Percentiles rank a stretch among this genome's conserved stretches.
These are phyloP conservation scores for Adansonia madagascariensis DNA, from an alignment of 441 rosid genomes.

Conservation along the genomic window DNA sequence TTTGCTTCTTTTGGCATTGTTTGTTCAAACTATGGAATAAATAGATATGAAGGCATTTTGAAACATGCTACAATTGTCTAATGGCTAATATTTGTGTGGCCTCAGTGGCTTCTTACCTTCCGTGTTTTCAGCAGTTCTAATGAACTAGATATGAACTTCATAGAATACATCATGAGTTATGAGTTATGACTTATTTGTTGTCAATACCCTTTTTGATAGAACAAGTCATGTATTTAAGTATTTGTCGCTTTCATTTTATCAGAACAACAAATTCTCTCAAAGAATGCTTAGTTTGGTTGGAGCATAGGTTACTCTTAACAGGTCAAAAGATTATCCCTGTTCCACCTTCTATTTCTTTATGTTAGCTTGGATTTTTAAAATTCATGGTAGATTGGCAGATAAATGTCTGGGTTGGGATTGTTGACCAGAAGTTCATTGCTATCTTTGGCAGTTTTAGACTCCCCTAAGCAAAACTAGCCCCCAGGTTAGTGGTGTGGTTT, in stretches of 20 bases:
- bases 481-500: neutral
- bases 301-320: neutral
- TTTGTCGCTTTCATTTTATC: neutral
- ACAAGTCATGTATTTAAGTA: neutral
- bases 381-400: neutral
- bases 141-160: neutral
- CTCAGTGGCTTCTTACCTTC: neutral
- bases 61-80: neutral
- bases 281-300: neutral
- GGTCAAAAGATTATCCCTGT: constrained; percentile 4
- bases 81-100: neutral
- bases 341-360: neutral
- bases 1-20: neutral
- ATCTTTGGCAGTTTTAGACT: constrained; percentile 1
- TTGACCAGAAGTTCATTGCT: neutral
- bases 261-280: neutral
- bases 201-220: neutral
- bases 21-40: constrained; percentile 19
- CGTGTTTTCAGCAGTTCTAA: neutral
- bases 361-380: neutral
- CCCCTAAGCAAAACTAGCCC: neutral
- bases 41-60: constrained; percentile 10
- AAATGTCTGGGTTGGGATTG: constrained; percentile 6
- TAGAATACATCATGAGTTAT: neutral
- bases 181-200: neutral